Conservation (phyloP, 441 rosid genomes). For the Bruguiera hainesii region DNA sequence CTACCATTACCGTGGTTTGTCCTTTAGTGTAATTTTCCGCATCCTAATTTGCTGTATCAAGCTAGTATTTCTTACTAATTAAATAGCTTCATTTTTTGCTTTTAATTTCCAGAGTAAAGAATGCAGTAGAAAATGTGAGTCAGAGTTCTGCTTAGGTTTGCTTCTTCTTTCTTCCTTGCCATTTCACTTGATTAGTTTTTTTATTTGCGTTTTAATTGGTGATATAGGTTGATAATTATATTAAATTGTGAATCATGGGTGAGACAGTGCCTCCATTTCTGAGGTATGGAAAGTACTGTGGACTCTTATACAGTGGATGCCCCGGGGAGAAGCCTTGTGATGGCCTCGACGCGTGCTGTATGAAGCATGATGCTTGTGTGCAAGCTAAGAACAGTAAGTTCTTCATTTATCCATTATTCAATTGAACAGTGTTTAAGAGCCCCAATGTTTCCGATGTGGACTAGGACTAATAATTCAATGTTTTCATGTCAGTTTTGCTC, state of each 20-base stretch:
- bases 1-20: conserved; percentile 49
- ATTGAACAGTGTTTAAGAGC: background rate
- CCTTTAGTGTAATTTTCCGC: background rate
- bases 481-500: too few species aligned
- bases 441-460: too few species aligned
- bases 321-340: conserved; percentile 86
- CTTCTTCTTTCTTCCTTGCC: background rate
- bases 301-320: conserved; percentile 74
- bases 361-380: conserved; percentile 83
- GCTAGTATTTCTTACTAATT: background rate
- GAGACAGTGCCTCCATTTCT: conserved; percentile 65
- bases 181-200: background rate
- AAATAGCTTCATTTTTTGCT: background rate
- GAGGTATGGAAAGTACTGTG: conserved; percentile 86
- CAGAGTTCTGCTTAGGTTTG: conserved; percentile 73
- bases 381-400: conserved; percentile 56
- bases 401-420: background rate
- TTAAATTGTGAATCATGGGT: background rate
- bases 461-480: too few species aligned
- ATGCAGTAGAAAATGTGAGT: conserved; percentile 85
- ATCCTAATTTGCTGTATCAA: background rate
- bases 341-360: conserved; percentile 84
- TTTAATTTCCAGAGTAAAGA: conserved; percentile 48
- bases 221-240: background rate
- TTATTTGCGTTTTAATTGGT: background rate